Evolutionary conservation across 1,284 basidiomycete species (phyloP), one percentile per base, ranked within the genome.

Genomic region (Anthracocystis walkeri): DNA sequence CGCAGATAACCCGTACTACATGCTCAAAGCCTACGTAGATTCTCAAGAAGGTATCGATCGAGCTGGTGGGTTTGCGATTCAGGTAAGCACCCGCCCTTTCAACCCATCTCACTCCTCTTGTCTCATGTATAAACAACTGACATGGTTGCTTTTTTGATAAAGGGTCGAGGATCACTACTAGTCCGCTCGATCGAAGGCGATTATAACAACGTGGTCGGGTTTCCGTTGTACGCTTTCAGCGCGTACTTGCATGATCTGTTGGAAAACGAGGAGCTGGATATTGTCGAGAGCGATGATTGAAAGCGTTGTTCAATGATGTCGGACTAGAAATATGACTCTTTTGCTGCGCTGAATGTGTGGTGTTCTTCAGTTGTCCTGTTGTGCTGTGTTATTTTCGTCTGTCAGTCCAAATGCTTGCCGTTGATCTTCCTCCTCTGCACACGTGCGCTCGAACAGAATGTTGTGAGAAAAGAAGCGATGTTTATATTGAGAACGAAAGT

Each of bases 51-150:
- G 96, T 0, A 84, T 92, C 50, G 94, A 97, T 82, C 89, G 94
- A 21, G 95, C 95, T 0, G 96, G 95, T 4, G 96, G 96, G 0
- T 98, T 98, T 84, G 94, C 94, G 3, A 91, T 96, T 50, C 96
- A 98, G 88, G 93, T 93, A 75, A 60, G 86, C 25, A 3, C 16
- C 16, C 18, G 16, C 16, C 4, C 31, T 27, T 52, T 4, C 1
- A 25, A 18, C 16, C 20, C 5, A 3, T 48, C 40, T 33, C 20
- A 18, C 20, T 11, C 18, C 35, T 21, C 12, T 25, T 29, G 12
- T 12, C 46, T 27, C 16, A 7, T 4, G 31, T 7, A 31, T n/a
- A 23, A 38, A 23, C 21, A 10, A 50, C 48, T 53, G 51, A 27
- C 40, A 20, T 29, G 7, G 6, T 7, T 25, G 2, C 44, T 12